Conservation (phyloP, 2,329 filamentous ascomycete species). For the Bertia moriformis region DNA sequence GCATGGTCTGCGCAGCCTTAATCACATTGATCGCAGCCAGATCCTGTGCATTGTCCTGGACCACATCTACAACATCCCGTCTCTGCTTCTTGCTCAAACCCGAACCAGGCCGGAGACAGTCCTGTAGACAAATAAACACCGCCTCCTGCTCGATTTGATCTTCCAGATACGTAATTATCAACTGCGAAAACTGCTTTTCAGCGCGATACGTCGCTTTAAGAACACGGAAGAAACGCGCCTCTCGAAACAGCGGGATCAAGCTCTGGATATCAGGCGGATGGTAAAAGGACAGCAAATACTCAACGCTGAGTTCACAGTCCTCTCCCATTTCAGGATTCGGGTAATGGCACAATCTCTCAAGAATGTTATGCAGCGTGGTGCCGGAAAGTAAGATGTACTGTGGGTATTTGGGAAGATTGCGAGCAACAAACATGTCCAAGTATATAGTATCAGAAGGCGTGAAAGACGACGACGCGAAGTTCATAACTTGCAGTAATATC, state of each 20-base stretch:
- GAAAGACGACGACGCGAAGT: constrained; percentile 56
- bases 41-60: constrained; percentile 39
- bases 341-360: constrained; percentile 72
- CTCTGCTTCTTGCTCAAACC: constrained; percentile 16
- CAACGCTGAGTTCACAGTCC: constrained; percentile 90
- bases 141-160: constrained; percentile 62
- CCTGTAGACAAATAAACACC: constrained; percentile 66
- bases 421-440: constrained; percentile 94
- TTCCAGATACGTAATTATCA: constrained; percentile 71
- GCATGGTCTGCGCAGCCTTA: constrained; percentile 39
- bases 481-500: constrained; percentile 84
- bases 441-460: constrained; percentile 74
- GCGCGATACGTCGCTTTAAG: constrained; percentile 74
- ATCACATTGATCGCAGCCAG: constrained; percentile 41
- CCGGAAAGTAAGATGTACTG: constrained; percentile 88
- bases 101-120: constrained; percentile 46
- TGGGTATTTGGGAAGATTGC: constrained; percentile 89
- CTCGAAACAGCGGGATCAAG: constrained; percentile 63
- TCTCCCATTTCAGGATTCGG: constrained; percentile 69
- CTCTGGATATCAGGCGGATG: constrained; percentile 69
- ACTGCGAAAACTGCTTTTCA: constrained; percentile 65
- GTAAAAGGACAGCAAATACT: constrained; percentile 87
- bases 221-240: constrained; percentile 78
- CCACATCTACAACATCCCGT: constrained; percentile 51
- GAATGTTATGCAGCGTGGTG: constrained; percentile 66